phyloP scores from a whole-genome alignment of 805 yeast genomes.

The Wickerhamomyces chaumierensis region DNA sequence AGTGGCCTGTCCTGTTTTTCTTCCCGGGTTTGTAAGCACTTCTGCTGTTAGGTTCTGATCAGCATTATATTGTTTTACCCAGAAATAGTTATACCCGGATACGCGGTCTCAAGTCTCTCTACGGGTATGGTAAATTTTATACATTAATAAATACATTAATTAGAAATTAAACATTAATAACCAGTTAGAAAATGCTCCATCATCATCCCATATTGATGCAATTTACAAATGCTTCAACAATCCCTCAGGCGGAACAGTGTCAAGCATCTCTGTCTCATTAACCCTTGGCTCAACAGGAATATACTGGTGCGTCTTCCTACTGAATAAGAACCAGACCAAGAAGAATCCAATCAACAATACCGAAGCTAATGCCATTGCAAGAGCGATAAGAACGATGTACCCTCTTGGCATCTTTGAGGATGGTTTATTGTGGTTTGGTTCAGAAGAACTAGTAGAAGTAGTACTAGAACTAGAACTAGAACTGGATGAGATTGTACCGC shows the following conservation, averaged over 20 bases:
- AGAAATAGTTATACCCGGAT: no score
- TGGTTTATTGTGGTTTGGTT: slow-evolving; percentile 4
- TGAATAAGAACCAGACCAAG: slow-evolving; percentile 26
- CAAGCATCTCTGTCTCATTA: slow-evolving; percentile 49
- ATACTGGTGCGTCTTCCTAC: slow-evolving; percentile 28
- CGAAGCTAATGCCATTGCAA: slow-evolving; percentile 54
- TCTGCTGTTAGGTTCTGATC: no score
- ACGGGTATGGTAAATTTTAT: no score
- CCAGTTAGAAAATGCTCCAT: no score
- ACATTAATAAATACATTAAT: no score
- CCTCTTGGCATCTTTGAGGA: slow-evolving; percentile 33
- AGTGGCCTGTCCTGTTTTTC: no score
- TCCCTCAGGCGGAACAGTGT: slow-evolving; percentile 50
- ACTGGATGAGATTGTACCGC: slow-evolving; percentile 14
- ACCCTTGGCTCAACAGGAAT: slow-evolving; percentile 41
- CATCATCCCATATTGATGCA: no score
- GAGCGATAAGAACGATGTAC: slow-evolving; percentile 54
- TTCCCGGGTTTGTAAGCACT: no score
- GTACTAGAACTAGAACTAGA: slow-evolving; percentile 8
- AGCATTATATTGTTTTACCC: no score
- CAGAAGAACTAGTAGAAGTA: slow-evolving; percentile 8
- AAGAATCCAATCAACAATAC: slow-evolving; percentile 29
- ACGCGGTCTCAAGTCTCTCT: no score
- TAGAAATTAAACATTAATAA: no score
- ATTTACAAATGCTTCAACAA: slow-evolving; percentile 25